Base-by-base conservation (phyloP, 306 rosid genomes). In the Boehmeria nivea region DNA sequence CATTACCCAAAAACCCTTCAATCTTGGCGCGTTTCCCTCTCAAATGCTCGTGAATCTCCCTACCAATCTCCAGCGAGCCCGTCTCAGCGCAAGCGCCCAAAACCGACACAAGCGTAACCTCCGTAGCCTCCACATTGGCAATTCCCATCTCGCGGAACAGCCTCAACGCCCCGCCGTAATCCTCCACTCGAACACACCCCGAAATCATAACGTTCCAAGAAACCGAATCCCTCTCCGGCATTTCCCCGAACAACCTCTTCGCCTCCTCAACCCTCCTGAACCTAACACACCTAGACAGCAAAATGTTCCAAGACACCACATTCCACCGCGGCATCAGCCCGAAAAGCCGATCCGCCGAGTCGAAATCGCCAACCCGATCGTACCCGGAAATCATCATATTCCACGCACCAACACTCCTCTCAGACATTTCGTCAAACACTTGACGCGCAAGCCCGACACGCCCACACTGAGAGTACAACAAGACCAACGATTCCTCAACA, bases 191-290 rank as follows among this genome's bases (percentile, higher is more conserved):
- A 27, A 82, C 80, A 65, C 48, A 72, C 23, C 84, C 80, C 40
- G 87, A 64, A 67, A 85, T 82, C 64, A 85, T 69, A 2, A 78
- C 65, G 72, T 85, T 85, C 86, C 84, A 85, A 1, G 94, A 85
- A 2, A 79, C 74, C 3, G 68, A 74, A 72, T 82, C 82, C 72
- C 68, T 76, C 68, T 72, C 84, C 0, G 65, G 67, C 82, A 85
- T 85, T 55, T 63, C 76, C 12, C 25, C 28, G 18, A 82, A 85
- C 61, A 85, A 78, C 68, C 27, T 67, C 47, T 70, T 64, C 4
- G 94, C 94, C 23, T 71, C 79, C 61, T 72, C 76, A 52, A 77
- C 59, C 47, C 76, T 19, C 23, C 76, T 45, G 39, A 54, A 67
- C 55, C 66, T 62, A n/a, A 72, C 56, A 39, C 64, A 64, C 52